Evolutionary conservation across 352 stramenopile species (phyloP).

Genomic region (Peronosclerospora sorghi): DNA sequence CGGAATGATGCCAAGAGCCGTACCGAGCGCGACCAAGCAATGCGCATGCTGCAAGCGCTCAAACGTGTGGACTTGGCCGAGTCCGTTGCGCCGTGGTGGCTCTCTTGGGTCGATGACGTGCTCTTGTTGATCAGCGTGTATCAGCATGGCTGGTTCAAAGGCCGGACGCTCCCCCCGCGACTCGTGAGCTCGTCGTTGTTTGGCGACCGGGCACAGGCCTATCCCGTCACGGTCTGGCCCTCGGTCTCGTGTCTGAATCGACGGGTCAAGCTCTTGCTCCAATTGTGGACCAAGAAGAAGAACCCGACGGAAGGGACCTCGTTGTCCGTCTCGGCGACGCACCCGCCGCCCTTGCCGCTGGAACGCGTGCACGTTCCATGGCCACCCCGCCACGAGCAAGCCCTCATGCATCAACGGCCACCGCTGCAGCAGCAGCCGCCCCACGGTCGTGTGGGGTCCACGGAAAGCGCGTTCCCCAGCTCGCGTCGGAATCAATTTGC

Average conservation of each 20-base stretch:
- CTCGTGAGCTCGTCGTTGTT: conserved; percentile 49
- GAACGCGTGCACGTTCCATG: conserved; percentile 10
- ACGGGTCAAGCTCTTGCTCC: conserved; percentile 38
- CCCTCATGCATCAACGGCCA: no score
- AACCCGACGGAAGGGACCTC: conserved; percentile 2
- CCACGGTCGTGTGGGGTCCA: no score
- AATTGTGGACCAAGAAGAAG: conserved; percentile 30
- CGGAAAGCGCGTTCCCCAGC: conserved; percentile 11
- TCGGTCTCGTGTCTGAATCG: conserved; percentile 35
- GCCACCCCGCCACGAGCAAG: no score
- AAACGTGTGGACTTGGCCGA: conserved; percentile 19
- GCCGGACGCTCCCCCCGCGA: conserved; percentile 22
- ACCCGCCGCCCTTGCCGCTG: no score
- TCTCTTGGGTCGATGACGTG: conserved; percentile 63
- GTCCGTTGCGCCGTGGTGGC: conserved; percentile 60
- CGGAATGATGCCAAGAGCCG: conserved; percentile 2
- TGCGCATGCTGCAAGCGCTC: conserved; percentile 35
- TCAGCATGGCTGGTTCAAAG: conserved; percentile 61
- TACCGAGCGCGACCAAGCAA: conserved; percentile 23
- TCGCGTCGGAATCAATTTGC: conserved; percentile 60
- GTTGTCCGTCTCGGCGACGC: conserved; percentile 4
- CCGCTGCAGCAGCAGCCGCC: no score
- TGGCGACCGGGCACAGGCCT: conserved; percentile 26
- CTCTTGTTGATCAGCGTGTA: conserved; percentile 59
- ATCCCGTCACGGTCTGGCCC: conserved; percentile 30